phyloP scores from a whole-genome alignment of 2,329 filamentous ascomycete species.

The Fusarium subtropicale region DNA sequence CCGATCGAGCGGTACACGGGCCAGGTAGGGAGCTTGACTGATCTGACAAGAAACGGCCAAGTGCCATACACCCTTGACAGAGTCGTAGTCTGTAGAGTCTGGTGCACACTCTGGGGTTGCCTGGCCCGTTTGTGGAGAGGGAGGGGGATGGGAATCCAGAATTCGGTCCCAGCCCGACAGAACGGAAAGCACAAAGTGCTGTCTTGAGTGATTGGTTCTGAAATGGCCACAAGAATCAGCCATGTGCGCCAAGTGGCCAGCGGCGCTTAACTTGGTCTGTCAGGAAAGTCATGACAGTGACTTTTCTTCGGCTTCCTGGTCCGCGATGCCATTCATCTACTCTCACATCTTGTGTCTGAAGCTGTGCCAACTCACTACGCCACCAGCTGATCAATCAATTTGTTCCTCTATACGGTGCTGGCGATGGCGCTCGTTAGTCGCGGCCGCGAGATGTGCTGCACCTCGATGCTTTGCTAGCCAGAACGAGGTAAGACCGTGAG shows the following conservation, averaged over 20 bases:
- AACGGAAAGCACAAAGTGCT: not conserved
- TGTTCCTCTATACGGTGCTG: not conserved
- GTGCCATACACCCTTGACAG: conserved; percentile 1
- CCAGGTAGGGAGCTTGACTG: conserved; percentile 20
- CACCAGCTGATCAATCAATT: conserved; percentile 17
- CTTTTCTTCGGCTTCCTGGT: conserved; percentile 29
- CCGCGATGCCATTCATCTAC: conserved; percentile 11
- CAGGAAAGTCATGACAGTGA: not conserved
- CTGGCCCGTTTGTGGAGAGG: not conserved
- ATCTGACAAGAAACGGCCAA: conserved; percentile 21
- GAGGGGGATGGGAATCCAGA: conserved; percentile 23
- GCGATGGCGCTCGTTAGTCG: conserved; percentile 8
- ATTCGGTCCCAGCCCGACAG: conserved; percentile 18
- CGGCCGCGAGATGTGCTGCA: conserved; percentile 10
- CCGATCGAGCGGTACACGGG: not conserved
- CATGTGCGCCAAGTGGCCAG: conserved; percentile 14
- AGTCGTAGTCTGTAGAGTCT: not conserved
- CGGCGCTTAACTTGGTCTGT: conserved; percentile 13
- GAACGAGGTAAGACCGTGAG: conserved; percentile 7
- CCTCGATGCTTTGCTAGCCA: not conserved
- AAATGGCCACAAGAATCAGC: not conserved
- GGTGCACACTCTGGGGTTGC: not conserved
- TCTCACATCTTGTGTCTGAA: not conserved
- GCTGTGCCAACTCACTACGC: conserved; percentile 12
- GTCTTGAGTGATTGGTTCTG: not conserved